Evolutionary conservation across 75 land plant genomes (phyloP), one percentile per base, ranked within the genome.

Genomic region (Selaginella moellendorffii): DNA sequence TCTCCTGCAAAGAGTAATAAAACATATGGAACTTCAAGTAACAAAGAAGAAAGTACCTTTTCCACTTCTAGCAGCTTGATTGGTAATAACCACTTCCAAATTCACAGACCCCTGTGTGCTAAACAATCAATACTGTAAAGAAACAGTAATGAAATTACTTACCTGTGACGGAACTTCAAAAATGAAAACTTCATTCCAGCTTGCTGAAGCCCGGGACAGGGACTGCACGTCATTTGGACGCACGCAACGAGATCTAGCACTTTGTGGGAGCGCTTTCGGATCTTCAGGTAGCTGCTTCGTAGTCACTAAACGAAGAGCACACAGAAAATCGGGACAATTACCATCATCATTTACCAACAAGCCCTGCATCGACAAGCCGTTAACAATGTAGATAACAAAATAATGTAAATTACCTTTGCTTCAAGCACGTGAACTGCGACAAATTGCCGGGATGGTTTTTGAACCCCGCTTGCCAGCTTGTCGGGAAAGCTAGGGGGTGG

Each of bases 151-250:
- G 14, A 36, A 26, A 23, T 2, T 28, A 26, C 2, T 9, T 72
- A 85, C 96, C 90, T 88, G 76, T 22, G 71, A 66, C 64, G 87
- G 90, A 68, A 95, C 77, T 74, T 89, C 99, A 80, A 95, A 95
- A 24, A 95, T 74, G 68, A 95, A 89, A 61, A 95, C 80, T 64
- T 95, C 99, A 84, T 95, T 89, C 99, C 99, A 95, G 24, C 71
- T 77, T 1, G 80, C 99, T 52, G 42, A 54, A 56, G 64, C 69
- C 22, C 59, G 30, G 23, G 53, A 63, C 54, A 54, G 42, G 14
- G 14, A 54, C 19, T 74, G 63, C n/a, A 62, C 24, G 62, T n/a
- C n/a, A n/a, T 58, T 28, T 24, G 96, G 96, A 61, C 80, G 71
- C 18, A 81, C 87, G 79, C 90, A 86, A 65, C 89, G 82, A 25